Base-by-base conservation (phyloP, 805 yeast genomes). In the Teunomyces stri region DNA sequence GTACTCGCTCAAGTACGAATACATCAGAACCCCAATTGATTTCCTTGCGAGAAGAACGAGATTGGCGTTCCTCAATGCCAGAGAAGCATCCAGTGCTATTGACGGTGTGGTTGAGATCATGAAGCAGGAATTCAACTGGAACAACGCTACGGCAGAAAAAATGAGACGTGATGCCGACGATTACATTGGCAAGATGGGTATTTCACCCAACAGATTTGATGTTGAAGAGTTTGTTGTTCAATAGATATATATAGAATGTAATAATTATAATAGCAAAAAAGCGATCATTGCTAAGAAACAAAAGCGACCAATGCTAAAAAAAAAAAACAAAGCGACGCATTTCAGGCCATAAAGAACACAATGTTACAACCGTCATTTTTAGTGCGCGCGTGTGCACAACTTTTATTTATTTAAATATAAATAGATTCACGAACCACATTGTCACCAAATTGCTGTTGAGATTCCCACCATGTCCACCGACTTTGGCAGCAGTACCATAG, bases 31-130 rank as follows among this genome's bases (percentile, higher is more conserved):
- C 10, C 95, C 96, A 41, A 72, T 85, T 48, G 98, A 91, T 68
- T 89, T 91, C 76, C 75, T 91, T 55, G 89, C 96, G 47, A 86
- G 97, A 76, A 85, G 98, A 77, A 84, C 92, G 45, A 83, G 98
- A 70, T 82, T 89, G 64, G 96, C 96, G 2, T 92, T 90, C 74
- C 76, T 91, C 64, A 91, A 91, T 70, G 88, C 94, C 36, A 82
- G 82, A 65, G 89, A 86, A 54, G 96, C 97, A 11, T 70, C 83
- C 53, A 75, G 72, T 44, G 87, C 95, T 12, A 83, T 91, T 47
- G 95, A 89, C 52, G 86, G 85, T 52, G 96, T 92, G 33, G 90
- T 87, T 44, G 86, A 87, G 57, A 78, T 89, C 53, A 87, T 91
- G 94, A 90, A 83, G 55, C 74, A 79, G 44, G 94, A 87, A 66